A percentile compares a stretch with the other conserved stretches of the same genome.
Evolutionary conservation across 2,329 filamentous ascomycete genomes (phyloP).

Genomic region (Podosphaera fusca): DNA sequence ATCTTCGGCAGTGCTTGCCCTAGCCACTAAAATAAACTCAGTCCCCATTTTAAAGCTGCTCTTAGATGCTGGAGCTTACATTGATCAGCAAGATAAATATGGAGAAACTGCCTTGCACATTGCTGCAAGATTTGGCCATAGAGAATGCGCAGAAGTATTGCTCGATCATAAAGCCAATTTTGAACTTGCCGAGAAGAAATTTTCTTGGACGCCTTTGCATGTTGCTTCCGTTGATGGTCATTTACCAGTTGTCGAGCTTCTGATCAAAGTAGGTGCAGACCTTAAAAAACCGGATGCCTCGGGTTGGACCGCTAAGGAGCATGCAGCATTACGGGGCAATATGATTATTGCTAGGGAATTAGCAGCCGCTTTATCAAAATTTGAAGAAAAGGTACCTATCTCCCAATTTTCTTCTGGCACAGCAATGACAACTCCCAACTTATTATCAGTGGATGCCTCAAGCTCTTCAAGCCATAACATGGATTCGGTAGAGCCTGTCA

Average conservation of each 20-base stretch:
- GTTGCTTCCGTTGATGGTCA: constrained; percentile 81
- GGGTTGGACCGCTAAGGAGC: constrained; percentile 85
- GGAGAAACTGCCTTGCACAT: constrained; percentile 85
- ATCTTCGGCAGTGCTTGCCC: constrained; percentile 65
- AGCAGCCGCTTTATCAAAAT: constrained; percentile 17
- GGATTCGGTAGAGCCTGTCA: constrained; percentile 52
- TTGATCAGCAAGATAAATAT: constrained; percentile 78
- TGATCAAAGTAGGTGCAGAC: constrained; percentile 59
- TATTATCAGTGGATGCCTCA: constrained; percentile 37
- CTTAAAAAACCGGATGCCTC: constrained; percentile 57
- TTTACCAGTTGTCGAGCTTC: constrained; percentile 46
- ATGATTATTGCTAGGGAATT: constrained; percentile 55
- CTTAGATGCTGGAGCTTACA: constrained; percentile 71
- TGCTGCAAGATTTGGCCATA: constrained; percentile 70
- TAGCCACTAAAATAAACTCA: constrained; percentile 78
- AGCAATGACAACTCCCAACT: constrained; percentile 21
- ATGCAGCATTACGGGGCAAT: constrained; percentile 76
- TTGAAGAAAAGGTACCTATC: constrained; percentile 5
- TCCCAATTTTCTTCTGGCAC: constrained; percentile 12
- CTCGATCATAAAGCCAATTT: constrained; percentile 55
- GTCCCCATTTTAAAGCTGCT: constrained; percentile 65
- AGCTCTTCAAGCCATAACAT: constrained; percentile 23
- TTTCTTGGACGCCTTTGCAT: constrained; percentile 88
- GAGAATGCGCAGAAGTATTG: constrained; percentile 55
- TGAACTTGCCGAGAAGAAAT: constrained; percentile 60